These are phyloP conservation scores for Phytomonas serpens DNA, from an alignment of 208 protist genomes.

Conservation along the genomic window DNA sequence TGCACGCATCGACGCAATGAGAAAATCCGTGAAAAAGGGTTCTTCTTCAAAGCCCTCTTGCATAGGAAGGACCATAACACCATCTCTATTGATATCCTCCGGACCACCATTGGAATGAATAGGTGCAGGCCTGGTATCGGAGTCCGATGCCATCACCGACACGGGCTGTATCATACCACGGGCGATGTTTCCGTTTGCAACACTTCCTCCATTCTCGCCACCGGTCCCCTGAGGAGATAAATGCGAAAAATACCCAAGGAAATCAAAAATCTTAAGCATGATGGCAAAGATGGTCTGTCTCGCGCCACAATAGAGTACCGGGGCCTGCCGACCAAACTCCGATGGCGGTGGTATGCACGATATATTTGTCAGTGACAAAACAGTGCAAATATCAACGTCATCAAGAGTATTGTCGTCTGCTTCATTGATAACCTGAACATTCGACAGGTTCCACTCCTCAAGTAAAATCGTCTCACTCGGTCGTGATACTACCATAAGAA, in stretches of 20 bases:
- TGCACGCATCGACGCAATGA: constrained; percentile 37
- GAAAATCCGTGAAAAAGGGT: constrained; percentile 36
- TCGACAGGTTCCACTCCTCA: constrained; percentile 67
- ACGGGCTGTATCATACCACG: not conserved
- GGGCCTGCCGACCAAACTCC: constrained; percentile 11
- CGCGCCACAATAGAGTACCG: constrained; percentile 43
- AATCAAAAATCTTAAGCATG: constrained; percentile 81
- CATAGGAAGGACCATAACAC: not conserved
- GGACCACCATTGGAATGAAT: not conserved
- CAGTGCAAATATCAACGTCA: constrained; percentile 44
- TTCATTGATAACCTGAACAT: constrained; percentile 20
- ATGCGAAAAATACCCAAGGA: constrained; percentile 88
- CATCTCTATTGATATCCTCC: not conserved
- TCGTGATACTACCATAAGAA: constrained; percentile 35
- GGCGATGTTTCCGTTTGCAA: not conserved
- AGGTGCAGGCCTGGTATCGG: not conserved
- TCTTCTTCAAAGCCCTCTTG: constrained; percentile 9
- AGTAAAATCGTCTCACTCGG: constrained; percentile 49
- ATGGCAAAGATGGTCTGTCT: constrained; percentile 77
- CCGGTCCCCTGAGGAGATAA: constrained; percentile 18
- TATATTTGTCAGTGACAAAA: constrained; percentile 31
- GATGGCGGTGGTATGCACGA: not conserved
- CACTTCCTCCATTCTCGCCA: constrained; percentile 7
- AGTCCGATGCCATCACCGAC: not conserved
- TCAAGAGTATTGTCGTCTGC: constrained; percentile 33